Base-by-base conservation (phyloP, 2,329 filamentous ascomycete species). In the Pseudomassariella vexata region DNA sequence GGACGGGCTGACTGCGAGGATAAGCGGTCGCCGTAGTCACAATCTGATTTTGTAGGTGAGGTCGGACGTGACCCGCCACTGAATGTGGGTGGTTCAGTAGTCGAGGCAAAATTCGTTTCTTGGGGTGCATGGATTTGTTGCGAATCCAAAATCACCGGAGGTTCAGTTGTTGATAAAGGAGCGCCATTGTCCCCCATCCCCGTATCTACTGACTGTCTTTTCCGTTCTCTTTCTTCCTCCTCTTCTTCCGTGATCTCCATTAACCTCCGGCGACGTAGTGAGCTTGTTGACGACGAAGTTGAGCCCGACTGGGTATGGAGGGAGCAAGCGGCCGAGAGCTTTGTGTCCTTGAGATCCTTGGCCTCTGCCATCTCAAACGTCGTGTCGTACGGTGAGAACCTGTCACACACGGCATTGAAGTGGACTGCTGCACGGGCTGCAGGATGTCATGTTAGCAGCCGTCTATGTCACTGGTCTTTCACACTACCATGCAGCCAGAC, bases 241-340 rank as follows among this genome's bases (percentile, higher is more conserved):
- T 82, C 85, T 62, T 92, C 85, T 60, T 96, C 92, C n/a, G 83
- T 80, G 54, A 96, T 95, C 62, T 94, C 90, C 63, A 90, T 82
- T 47, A 96, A 66, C 44, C 85, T 80, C 48, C 82, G 76, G 50
- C 80, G 73, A 37, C 83, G 77, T 43, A 88, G 66, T 5, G 87
- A 94, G 53, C 84, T 88, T 29, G 77, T 84, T 5, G 86, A 90
- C 9, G 89, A 94, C 17, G 83, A 87, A 44, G 81, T 85, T 14
- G 90, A 94, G 23, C 82, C 83, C 9, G 86, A 86, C 6, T 88
- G 86, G 23, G 89, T 84, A 60, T 95, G 88, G 33, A 95, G 68
- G 25, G 88, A 88, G 60, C 89, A 95, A 33, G 86, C 86, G 19
- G 88, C 79, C 8, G 88, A 90, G 32, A 98, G 73, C 44, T 86